These are phyloP conservation scores for Pleurostoma richardsiae DNA, from an alignment of 2,329 filamentous ascomycete species.

Conservation along the genomic window DNA sequence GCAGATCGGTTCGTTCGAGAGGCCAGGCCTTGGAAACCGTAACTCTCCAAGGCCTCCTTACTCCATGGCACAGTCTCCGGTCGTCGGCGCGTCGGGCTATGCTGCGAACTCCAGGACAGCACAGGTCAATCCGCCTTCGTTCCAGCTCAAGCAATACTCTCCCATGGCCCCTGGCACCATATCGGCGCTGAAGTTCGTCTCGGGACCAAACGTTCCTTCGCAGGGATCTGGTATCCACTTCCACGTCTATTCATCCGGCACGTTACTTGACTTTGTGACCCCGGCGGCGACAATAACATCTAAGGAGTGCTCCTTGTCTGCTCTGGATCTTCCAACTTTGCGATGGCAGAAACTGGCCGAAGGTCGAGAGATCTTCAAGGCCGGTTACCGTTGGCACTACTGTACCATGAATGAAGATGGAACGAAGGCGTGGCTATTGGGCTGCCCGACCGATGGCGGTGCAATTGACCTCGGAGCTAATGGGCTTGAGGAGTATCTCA, in stretches of 20 bases:
- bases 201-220: constrained; percentile 78
- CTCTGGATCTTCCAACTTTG: constrained; percentile 78
- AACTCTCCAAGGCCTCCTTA: constrained; percentile 50
- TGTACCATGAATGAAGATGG: constrained; percentile 94
- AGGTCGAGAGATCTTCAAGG: constrained; percentile 86
- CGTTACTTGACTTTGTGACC: constrained; percentile 89
- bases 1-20: constrained; percentile 47
- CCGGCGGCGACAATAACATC: constrained; percentile 82
- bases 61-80: constrained; percentile 41
- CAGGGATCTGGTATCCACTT: constrained; percentile 92
- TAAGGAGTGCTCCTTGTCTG: constrained; percentile 85
- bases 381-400: constrained; percentile 96
- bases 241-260: constrained; percentile 89
- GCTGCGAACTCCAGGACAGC: constrained; percentile 64
- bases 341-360: constrained; percentile 95
- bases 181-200: constrained; percentile 84
- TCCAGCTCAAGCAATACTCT: constrained; percentile 66
- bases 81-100: constrained; percentile 57
- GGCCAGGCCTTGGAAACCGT: constrained; percentile 33
- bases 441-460: constrained; percentile 72
- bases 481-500: constrained; percentile 84
- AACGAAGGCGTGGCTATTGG: constrained; percentile 95
- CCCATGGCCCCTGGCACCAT: constrained; percentile 85
- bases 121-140: constrained; percentile 61
- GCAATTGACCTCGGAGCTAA: constrained; percentile 62